Base-by-base conservation (phyloP, 805 yeast species). In the Metschnikowia chrysomelidarum region DNA sequence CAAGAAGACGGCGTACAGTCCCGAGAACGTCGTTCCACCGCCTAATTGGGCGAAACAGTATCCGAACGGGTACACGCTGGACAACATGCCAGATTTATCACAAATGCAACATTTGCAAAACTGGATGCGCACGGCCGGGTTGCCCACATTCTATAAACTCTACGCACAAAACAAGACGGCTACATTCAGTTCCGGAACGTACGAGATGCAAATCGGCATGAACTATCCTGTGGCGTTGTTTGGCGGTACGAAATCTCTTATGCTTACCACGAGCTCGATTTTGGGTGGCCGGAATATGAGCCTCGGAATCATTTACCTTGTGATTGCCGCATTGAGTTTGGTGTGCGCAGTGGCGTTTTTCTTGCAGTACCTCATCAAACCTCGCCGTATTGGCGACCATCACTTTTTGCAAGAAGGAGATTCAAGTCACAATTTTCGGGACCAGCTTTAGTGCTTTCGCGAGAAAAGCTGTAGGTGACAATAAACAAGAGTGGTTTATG, bases 71-170 rank as follows among this genome's bases (percentile, higher is more conserved):
- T 91, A 93, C 63, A 87, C 83, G n/a, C 80, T 75, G 21, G 76
- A 76, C 5, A 87, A 87, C 57, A 50, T 91, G 42, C 95, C 95
- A 3, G 82, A 85, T 54, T 56, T 91, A 30, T 71, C 85, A 2
- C 56, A 63, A 23, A 80, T 93, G 87, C 91, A 87, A 55, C 80
- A 80, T 46, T 75, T 91, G 50, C 96, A 88, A 67, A 91, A 88
- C 59, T 91, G 98, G 98, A 91, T 91, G 97, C 78, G 95, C 52
- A 88, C 97, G 1, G 96, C 98, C 0, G 96, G 95, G 0, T 68
- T 91, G 44, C 95, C 98, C 18, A 77, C 82, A 9, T 91, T 93
- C 54, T 79, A 83, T 69, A 91, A 93, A 56, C 62, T 88, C 23
- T 89, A 88, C 26, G 73, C 82, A 29, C 78, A 83, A 48, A 89